Percentiles rank a stretch among this genome's conserved stretches.
These are phyloP conservation scores for Paramecium sexaurelia DNA, from an alignment of 73 alveolate species.

Conservation along the genomic window DNA sequence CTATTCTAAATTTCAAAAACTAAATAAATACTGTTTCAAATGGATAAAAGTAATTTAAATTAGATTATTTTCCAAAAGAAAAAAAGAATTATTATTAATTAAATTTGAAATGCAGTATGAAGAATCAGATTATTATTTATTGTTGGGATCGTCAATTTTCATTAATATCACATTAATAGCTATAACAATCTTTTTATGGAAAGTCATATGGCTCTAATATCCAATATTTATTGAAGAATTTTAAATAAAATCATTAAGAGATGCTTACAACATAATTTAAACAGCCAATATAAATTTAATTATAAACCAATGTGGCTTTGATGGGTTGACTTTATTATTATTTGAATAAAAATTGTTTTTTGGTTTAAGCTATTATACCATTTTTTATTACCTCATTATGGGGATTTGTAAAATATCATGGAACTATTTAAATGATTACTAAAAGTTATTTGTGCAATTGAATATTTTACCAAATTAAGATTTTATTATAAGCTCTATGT, in stretches of 20 bases:
- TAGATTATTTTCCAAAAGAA: background rate
- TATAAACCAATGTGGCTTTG: background rate
- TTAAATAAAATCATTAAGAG: background rate
- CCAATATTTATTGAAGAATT: conserved; percentile 1
- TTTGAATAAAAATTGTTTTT: background rate
- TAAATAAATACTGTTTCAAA: background rate
- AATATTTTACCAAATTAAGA: conserved; percentile 34
- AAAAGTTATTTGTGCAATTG: background rate
- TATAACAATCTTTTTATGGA: background rate
- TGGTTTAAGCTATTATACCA: background rate
- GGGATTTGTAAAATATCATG: background rate
- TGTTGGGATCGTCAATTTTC: conserved; percentile 2
- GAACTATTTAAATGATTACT: conserved; percentile 34
- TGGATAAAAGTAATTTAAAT: too few relatives aligned
- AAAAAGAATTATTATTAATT: background rate
- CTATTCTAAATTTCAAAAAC: background rate
- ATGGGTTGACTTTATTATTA: background rate
- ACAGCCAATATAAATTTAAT: background rate
- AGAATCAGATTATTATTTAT: background rate
- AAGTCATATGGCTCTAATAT: conserved; percentile 6
- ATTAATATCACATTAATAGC: background rate
- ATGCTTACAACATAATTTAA: background rate
- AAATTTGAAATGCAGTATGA: conserved; percentile 10
- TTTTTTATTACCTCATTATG: background rate
- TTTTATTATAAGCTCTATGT: background rate